Evolutionary conservation across 2,329 filamentous ascomycete species (phyloP), one percentile per base, ranked within the genome.

Genomic region (Apiospora hydei): DNA sequence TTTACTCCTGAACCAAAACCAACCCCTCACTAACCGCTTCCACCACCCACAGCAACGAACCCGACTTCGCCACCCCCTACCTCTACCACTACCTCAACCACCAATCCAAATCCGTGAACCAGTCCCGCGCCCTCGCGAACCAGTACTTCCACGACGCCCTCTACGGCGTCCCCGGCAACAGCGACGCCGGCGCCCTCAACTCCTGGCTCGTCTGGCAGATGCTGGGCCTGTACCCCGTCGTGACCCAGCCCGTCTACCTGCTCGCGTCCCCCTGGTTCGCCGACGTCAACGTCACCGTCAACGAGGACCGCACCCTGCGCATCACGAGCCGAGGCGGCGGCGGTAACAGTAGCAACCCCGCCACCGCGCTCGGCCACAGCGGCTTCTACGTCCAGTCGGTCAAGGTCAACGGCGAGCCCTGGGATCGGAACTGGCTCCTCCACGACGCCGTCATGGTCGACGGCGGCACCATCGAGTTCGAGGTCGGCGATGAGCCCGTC

Each of bases 101-200:
- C 0, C 92, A 91, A 0, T 91, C 80, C 0, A 81, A 88, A 1
- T 88, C 87, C 0, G 85, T 87, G 1, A 76, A 79, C 64, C 88
- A 89, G 67, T 85, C 87, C 0, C 91, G 92, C 76, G 88, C 84
- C 75, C 93, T 93, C 77, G 92, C 93, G 64, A 91, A 91, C 0
- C 83, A 84, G 0, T 88, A 86, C 76, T 94, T 93, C 83, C 86
- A 88, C 75, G 85, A 88, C 0, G 88, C 87, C 0, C 81, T 88
- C 0, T 82, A 81, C 2, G 92, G 91, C 0, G 86, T 94, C 11
- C 91, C 92, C 0, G 92, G 92, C 0, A 94, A 93, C 78, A 91
- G 93, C 72, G 92, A 94, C 78, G 88, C 86, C 67, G 92, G 92
- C 7, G 90, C 92, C 0, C 93, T 93, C 91, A 91, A 91, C 30